These are phyloP conservation scores for Tolypocladium ovalisporum DNA, from an alignment of 2,329 filamentous ascomycete genomes.

Conservation along the genomic window DNA sequence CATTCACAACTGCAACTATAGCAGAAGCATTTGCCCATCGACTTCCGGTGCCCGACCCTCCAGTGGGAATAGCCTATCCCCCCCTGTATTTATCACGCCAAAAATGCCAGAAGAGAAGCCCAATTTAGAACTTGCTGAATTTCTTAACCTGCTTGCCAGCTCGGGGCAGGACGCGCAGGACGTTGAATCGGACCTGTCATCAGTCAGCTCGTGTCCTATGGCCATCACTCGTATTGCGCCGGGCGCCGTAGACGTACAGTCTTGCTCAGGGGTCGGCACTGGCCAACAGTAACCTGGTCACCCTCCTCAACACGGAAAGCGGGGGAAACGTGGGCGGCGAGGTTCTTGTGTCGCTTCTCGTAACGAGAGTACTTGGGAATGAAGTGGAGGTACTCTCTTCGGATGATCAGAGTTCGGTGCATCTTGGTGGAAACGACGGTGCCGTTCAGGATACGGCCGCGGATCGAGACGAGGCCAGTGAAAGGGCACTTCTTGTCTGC, in stretches of 20 bases:
- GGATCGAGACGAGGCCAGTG: constrained; percentile 97
- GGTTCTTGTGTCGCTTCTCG: constrained; percentile 99
- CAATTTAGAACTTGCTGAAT: constrained; percentile 94
- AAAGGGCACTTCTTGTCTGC: constrained; percentile 99
- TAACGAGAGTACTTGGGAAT: constrained; percentile 99
- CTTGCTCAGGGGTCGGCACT: constrained; percentile 99
- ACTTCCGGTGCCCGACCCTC: constrained; percentile 30
- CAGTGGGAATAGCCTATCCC: constrained; percentile 24
- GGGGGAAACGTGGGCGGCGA: constrained; percentile 95
- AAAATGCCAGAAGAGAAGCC: constrained; percentile 40
- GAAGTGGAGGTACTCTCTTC: constrained; percentile 99
- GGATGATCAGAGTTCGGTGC: constrained; percentile 99
- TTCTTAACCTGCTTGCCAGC: constrained; percentile 96
- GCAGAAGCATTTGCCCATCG: constrained; percentile 31
- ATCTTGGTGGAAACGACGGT: constrained; percentile 99
- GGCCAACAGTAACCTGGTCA: constrained; percentile 98
- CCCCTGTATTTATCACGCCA: constrained; percentile 40
- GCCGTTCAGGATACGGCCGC: constrained; percentile 98
- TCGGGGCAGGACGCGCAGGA: constrained; percentile 94
- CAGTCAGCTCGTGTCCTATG: constrained; percentile 11
- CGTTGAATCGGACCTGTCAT: constrained; percentile 91
- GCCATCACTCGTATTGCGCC: not conserved
- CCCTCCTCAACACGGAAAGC: constrained; percentile 99
- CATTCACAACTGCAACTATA: constrained; percentile 34
- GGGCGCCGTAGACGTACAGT: constrained; percentile 60